Evolutionary conservation across 2,329 filamentous ascomycete species (phyloP), one percentile per base, ranked within the genome.

Genomic region (Septoria petroselini): DNA sequence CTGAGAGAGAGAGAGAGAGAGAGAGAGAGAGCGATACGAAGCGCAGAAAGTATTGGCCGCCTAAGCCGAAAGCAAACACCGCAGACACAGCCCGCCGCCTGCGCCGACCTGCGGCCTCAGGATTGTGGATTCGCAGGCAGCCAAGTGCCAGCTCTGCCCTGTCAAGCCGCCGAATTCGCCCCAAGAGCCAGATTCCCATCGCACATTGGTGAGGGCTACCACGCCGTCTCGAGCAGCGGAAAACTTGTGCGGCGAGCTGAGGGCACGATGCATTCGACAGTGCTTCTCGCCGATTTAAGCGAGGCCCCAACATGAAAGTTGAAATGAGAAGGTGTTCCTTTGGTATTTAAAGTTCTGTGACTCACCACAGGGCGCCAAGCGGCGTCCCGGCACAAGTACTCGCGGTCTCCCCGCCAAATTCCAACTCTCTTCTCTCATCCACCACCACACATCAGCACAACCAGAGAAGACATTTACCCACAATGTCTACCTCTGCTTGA

Each of bases 401-500:
- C 25, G 21, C n/a, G 14, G 4, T 37, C 29, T n/a, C 42, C 17
- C 43, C 37, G 4, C 18, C 43, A 8, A 37, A 15, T 40, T 52
- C 18, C 34, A 15, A 50, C 47, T 53, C 19, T 40, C 41, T 45
- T 40, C 48, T 44, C 47, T 48, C 51, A 41, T 30, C 50, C 48
- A 49, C 38, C 48, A 47, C 45, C n/a, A 48, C 33, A 38, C 37
- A 43, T 59, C 51, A 55, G 29, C 47, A 58, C 42, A 55, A 49
- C 41, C 47, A 34, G 29, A 48, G 58, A 52, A 63, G 54, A 59
- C 62, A 65, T 40, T 35, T 58, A 64, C 37, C 38, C 44, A 65
- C 30, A 52, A 67, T 67, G 65, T 53, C 64, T 65, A 63, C 64
- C 60, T 65, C 59, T 59, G 53, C 53, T 58, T 66, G 56, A 53